Conservation (phyloP, 345 rosid species). For the Populus simonii region DNA sequence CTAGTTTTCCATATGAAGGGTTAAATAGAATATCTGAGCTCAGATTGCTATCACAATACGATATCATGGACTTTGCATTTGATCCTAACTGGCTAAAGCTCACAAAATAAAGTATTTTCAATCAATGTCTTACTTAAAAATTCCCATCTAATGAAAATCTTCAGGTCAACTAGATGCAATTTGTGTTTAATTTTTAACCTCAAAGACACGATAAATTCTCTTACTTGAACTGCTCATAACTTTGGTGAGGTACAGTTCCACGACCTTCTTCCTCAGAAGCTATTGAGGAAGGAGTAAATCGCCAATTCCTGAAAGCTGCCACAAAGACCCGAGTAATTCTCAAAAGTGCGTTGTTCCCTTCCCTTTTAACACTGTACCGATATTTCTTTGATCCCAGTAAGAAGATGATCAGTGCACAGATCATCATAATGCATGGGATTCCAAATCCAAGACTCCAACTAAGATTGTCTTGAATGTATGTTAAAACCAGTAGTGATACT, state of each 20-base stretch:
- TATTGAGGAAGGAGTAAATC: slow-evolving; percentile 2
- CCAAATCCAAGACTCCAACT: slow-evolving; percentile 30
- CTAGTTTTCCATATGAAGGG: background rate
- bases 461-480: slow-evolving; percentile 27
- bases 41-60: background rate
- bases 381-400: slow-evolving; percentile 23
- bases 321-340: slow-evolving; percentile 22
- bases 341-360: slow-evolving; percentile 12
- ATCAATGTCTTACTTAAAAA: too few relatives aligned
- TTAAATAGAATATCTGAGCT: background rate
- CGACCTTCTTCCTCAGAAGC: slow-evolving; percentile 11
- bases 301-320: slow-evolving; percentile 15
- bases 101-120: background rate
- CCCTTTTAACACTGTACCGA: slow-evolving; percentile 7
- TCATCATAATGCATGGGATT: slow-evolving; percentile 25
- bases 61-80: too few relatives aligned
- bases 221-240: slow-evolving; percentile 25
- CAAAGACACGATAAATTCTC: background rate
- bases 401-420: slow-evolving; percentile 11
- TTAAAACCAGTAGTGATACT: slow-evolving; percentile 1
- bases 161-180: background rate
- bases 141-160: background rate
- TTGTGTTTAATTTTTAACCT: background rate
- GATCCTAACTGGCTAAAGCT: background rate
- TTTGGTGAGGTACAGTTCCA: background rate